Evolutionary conservation across 441 rosid species (phyloP), one percentile per base, ranked within the genome.

Genomic region (Corymbia calophylla): DNA sequence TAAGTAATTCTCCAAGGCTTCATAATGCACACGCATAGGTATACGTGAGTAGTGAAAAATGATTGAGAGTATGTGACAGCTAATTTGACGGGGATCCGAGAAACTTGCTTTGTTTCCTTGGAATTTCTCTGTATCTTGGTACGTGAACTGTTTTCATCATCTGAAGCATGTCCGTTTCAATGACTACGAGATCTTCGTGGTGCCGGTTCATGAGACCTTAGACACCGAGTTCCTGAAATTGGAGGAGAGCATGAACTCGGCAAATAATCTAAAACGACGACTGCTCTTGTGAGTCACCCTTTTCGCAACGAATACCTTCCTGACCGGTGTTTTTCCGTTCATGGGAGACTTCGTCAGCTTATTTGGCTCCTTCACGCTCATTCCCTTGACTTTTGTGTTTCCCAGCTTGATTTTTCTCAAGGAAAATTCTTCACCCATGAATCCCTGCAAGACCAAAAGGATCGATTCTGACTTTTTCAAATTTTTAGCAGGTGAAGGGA

Each of bases 301-400:
- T 70, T 89, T 91, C 17, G 21, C 90, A 6, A 53, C 17, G 27
- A 92, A 87, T 88, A 90, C 91, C 68, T 88, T 90, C 27, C 70
- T 91, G 49, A 81, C 92, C 13, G 94, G 93, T 32, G 91, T 91
- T 27, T 86, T 93, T 87, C 94, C 94, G 27, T 93, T 92, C 91
- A 87, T 92, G 58, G 94, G 92, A 44, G 92, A 92, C 82, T 91
- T 91, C 49, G 90, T 91, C 84, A 91, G 87, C 91, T 73, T 93
- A 49, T 35, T 91, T 16, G 91, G 94, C 25, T 92, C 94, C 31
- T 89, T 93, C 55, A 49, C 92, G 15, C 90, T 92, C 58, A 32
- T 91, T 53, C 90, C 92, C 85, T 91, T 93, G 19, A 91, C 92
- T 80, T 93, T 92, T 48, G 87, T 92, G 39, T 91, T 91, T 58